Evolutionary conservation across 768 basidiomycete species (phyloP).

Genomic region (Rhizopogon salebrosus): DNA sequence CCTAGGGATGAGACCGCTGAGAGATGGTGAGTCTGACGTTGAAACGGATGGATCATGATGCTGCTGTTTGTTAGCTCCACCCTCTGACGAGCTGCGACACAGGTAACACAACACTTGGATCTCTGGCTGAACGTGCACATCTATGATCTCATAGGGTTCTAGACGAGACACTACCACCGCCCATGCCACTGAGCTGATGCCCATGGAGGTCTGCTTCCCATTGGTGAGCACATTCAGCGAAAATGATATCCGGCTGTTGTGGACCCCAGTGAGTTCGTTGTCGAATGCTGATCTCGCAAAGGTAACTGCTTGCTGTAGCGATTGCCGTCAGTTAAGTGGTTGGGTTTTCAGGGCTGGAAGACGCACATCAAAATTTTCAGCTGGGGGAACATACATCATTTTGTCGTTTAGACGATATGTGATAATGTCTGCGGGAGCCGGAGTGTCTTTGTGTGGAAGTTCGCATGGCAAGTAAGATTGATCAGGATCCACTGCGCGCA

Average conservation of each 20-base stretch:
- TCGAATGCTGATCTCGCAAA: constrained; percentile 47
- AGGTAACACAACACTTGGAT: constrained; percentile 32
- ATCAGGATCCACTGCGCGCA: too few species aligned
- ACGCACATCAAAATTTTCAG: constrained; percentile 38
- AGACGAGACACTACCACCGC: constrained; percentile 33
- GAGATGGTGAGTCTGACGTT: neutral
- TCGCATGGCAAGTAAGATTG: too few species aligned
- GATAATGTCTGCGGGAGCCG: constrained; percentile 36
- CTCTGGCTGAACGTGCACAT: constrained; percentile 36
- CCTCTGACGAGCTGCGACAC: neutral
- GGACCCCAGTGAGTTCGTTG: constrained; percentile 29
- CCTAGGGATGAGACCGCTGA: constrained; percentile 2
- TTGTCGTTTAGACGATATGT: constrained; percentile 40
- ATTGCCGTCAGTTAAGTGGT: neutral
- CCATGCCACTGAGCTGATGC: constrained; percentile 53
- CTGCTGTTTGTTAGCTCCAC: constrained; percentile 11
- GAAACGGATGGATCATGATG: neutral
- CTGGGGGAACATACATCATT: constrained; percentile 48
- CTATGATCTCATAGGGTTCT: constrained; percentile 44
- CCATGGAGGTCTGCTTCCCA: constrained; percentile 31
- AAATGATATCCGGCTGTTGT: constrained; percentile 41
- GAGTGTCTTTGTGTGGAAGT: too few species aligned
- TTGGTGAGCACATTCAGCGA: constrained; percentile 30
- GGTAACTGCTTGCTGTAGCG: constrained; percentile 41
- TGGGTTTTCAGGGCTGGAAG: neutral